phyloP scores from a whole-genome alignment of 2,329 filamentous ascomycete genomes.

The Dryadomyces sulphureus region DNA sequence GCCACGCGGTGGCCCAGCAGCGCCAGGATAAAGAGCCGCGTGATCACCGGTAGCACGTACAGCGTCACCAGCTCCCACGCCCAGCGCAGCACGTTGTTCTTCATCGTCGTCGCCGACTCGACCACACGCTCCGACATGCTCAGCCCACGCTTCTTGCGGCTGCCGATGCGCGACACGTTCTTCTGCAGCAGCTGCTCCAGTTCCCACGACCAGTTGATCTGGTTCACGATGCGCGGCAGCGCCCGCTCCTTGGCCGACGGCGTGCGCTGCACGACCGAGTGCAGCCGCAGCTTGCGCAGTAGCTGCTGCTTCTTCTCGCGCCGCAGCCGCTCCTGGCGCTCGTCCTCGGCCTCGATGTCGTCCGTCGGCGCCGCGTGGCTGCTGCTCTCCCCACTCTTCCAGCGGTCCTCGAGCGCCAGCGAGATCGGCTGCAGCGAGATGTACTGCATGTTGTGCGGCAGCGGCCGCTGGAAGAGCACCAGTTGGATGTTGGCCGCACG shows the following conservation, averaged over 20 bases:
- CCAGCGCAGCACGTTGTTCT: conserved; percentile 56
- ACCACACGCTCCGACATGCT: conserved; percentile 92
- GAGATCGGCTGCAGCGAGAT: conserved; percentile 83
- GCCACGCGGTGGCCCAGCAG: conserved; percentile 67
- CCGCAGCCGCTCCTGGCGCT: conserved; percentile 41
- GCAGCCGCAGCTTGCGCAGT: conserved; percentile 74
- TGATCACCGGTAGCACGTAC: conserved; percentile 67
- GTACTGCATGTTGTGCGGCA: conserved; percentile 86
- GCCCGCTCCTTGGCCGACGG: conserved; percentile 73
- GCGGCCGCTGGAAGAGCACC: conserved; percentile 75
- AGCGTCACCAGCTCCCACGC: conserved; percentile 56
- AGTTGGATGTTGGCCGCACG: conserved; percentile 66
- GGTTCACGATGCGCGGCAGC: conserved; percentile 68
- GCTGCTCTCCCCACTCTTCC: conserved; percentile 15
- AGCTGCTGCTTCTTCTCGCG: conserved; percentile 51
- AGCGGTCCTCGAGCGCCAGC: conserved; percentile 67
- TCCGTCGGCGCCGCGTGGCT: conserved; percentile 20
- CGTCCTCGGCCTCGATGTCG: conserved; percentile 58
- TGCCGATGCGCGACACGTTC: conserved; percentile 74
- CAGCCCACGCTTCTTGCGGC: conserved; percentile 65
- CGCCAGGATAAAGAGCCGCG: conserved; percentile 57
- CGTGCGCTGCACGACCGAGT: conserved; percentile 65
- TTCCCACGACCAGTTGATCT: conserved; percentile 93
- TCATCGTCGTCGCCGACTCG: conserved; percentile 77
- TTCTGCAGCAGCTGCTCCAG: conserved; percentile 73